Conservation (phyloP, 2,329 filamentous ascomycete genomes). For the Xylaria sp. region DNA sequence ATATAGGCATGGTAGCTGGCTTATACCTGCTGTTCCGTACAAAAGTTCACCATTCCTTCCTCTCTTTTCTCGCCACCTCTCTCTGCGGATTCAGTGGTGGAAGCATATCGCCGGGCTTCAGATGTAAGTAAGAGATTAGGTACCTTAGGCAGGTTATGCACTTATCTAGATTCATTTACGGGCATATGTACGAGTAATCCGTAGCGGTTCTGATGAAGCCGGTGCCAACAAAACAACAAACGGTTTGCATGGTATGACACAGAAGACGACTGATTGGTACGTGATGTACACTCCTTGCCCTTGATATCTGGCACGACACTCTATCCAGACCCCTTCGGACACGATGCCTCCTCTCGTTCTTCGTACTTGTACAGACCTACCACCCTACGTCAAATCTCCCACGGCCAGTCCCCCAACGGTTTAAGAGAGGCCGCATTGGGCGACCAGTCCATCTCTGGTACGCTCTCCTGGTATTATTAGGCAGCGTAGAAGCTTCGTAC, state of each 20-base stretch:
- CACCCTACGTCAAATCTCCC: too few relatives aligned
- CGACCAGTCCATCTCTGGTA: background rate
- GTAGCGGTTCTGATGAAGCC: background rate
- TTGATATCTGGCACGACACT: background rate
- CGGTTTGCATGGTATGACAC: conserved; percentile 1
- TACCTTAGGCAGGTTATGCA: background rate
- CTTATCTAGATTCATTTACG: background rate
- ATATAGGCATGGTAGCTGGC: background rate
- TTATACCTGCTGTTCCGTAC: background rate
- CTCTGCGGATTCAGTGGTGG: background rate
- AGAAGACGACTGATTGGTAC: conserved; percentile 4
- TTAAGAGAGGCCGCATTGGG: conserved; percentile 3
- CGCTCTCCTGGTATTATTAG: background rate
- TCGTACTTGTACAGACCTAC: background rate
- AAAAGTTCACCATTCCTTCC: background rate
- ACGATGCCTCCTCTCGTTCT: background rate
- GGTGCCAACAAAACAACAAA: conserved; percentile 7
- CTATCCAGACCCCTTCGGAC: conserved; percentile 4
- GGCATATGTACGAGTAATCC: background rate
- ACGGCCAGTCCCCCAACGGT: background rate
- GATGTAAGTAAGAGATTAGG: background rate
- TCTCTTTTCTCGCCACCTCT: background rate
- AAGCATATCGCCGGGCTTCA: background rate
- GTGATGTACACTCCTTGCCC: conserved; percentile 2
- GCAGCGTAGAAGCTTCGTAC: background rate